phyloP scores from a whole-genome alignment of 768 basidiomycete species.

The Tricholoma furcatifolium region DNA sequence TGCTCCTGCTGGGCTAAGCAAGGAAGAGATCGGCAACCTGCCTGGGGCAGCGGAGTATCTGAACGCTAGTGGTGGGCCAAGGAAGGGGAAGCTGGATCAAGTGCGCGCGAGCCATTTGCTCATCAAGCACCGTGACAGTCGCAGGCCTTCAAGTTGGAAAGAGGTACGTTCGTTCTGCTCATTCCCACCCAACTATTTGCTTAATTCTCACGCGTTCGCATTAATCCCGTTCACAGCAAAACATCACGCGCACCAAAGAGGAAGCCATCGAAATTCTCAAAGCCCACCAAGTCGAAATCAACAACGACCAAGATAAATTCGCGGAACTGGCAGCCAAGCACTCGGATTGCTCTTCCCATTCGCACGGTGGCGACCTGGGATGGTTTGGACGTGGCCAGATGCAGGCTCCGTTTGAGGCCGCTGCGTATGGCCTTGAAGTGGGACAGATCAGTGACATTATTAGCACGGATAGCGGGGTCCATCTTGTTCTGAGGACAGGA shows the following conservation, averaged over 20 bases:
- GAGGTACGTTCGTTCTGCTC: conserved; percentile 48
- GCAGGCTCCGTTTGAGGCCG: conserved; percentile 98
- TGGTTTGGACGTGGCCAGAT: conserved; percentile 84
- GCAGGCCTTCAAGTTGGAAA: conserved; percentile 82
- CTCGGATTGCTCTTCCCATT: conserved; percentile 90
- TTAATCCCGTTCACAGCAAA: conserved; percentile 39
- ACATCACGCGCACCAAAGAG: conserved; percentile 84
- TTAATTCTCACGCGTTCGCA: no score
- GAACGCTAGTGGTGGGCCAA: conserved; percentile 4
- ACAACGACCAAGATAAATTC: conserved; percentile 59
- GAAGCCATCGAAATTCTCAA: conserved; percentile 84
- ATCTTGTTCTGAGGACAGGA: conserved; percentile 86
- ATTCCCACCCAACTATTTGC: not conserved
- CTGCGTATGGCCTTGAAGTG: conserved; percentile 67
- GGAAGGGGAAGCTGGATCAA: conserved; percentile 37
- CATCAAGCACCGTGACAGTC: conserved; percentile 84
- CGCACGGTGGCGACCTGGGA: conserved; percentile 84
- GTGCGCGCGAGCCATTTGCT: conserved; percentile 95
- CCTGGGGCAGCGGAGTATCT: conserved; percentile 67
- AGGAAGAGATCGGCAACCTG: conserved; percentile 57
- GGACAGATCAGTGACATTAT: conserved; percentile 82
- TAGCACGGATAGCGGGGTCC: conserved; percentile 92
- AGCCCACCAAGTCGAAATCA: conserved; percentile 62
- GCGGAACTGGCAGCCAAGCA: conserved; percentile 69
- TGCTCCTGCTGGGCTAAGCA: conserved; percentile 56